A percentile compares a stretch with the other conserved stretches of the same genome.
These are phyloP conservation scores for Clonostachys rosea DNA, from an alignment of 2,329 filamentous ascomycete species.

Conservation along the genomic window DNA sequence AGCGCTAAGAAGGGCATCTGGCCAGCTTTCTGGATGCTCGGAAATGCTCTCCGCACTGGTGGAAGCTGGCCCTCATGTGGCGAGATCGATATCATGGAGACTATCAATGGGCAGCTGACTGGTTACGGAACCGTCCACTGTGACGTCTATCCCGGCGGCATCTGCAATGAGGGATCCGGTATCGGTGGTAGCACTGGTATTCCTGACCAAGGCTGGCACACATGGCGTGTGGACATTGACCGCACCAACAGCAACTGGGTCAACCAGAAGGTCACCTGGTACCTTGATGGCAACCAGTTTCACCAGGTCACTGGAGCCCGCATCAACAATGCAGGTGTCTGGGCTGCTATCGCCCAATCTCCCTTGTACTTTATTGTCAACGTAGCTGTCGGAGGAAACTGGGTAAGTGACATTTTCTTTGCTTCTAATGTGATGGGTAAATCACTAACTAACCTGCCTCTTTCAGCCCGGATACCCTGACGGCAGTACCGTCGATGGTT, in stretches of 20 bases:
- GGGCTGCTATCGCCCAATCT: constrained; percentile 43
- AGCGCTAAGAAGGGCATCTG: constrained; percentile 48
- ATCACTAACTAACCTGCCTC: constrained; percentile 2
- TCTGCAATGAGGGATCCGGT: constrained; percentile 47
- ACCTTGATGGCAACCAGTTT: constrained; percentile 37
- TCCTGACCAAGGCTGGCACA: constrained; percentile 36
- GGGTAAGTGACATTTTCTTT: constrained; percentile 28
- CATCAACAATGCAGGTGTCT: constrained; percentile 39
- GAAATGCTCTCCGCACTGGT: constrained; percentile 41
- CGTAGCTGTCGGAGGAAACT: constrained; percentile 48
- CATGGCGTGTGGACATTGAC: constrained; percentile 45
- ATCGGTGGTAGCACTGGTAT: constrained; percentile 26
- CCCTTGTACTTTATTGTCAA: constrained; percentile 50
- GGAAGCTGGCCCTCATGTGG: constrained; percentile 46
- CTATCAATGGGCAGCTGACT: constrained; percentile 40
- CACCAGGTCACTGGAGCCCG: constrained; percentile 35
- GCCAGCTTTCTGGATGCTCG: constrained; percentile 56
- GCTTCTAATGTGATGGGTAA: neutral
- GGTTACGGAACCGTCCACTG: constrained; percentile 50
- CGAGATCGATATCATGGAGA: constrained; percentile 55
- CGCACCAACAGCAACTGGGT: constrained; percentile 37
- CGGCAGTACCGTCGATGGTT: constrained; percentile 35
- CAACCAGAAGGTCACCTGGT: constrained; percentile 46
- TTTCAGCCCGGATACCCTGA: constrained; percentile 43
- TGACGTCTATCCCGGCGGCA: constrained; percentile 33